Evolutionary conservation across 768 basidiomycete species (phyloP).

Genomic region (Lentinula boryana): DNA sequence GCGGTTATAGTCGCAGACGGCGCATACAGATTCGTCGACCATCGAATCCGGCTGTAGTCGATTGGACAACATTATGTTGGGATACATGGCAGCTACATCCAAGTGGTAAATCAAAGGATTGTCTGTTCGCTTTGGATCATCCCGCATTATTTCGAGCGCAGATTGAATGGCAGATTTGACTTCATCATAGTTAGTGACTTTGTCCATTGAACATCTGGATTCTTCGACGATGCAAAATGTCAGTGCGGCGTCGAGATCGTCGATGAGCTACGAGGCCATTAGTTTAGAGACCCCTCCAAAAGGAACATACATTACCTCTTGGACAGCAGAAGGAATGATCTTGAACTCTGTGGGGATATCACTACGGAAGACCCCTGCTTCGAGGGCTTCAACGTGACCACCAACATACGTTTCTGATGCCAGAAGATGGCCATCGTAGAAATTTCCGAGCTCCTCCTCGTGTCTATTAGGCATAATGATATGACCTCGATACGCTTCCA

Average conservation of each 20-base stretch:
- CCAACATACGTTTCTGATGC: constrained; percentile 98
- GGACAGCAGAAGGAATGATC: constrained; percentile 80
- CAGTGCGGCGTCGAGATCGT: constrained; percentile 90
- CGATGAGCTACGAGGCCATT: constrained; percentile 60
- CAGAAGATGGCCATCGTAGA: constrained; percentile 95
- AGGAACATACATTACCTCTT: constrained; percentile 50
- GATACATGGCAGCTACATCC: constrained; percentile 99
- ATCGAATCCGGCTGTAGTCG: constrained; percentile 97
- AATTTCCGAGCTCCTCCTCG: constrained; percentile 85
- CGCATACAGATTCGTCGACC: constrained; percentile 93
- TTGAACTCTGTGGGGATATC: constrained; percentile 96
- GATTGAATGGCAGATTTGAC: constrained; percentile 74
- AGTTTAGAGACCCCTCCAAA: background rate
- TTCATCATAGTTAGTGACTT: constrained; percentile 92
- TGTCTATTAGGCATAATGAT: constrained; percentile 99
- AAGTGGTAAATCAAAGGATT: constrained; percentile 96
- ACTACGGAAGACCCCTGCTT: constrained; percentile 96
- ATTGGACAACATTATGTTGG: constrained; percentile 99
- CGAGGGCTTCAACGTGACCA: constrained; percentile 96
- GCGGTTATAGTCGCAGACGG: constrained; percentile 96
- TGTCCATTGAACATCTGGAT: constrained; percentile 67
- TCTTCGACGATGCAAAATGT: constrained; percentile 87
- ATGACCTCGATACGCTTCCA: constrained; percentile 86
- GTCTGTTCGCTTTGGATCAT: constrained; percentile 84
- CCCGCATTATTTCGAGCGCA: constrained; percentile 84